phyloP scores from a whole-genome alignment of 345 rosid species.

The Melaleuca alternifolia region DNA sequence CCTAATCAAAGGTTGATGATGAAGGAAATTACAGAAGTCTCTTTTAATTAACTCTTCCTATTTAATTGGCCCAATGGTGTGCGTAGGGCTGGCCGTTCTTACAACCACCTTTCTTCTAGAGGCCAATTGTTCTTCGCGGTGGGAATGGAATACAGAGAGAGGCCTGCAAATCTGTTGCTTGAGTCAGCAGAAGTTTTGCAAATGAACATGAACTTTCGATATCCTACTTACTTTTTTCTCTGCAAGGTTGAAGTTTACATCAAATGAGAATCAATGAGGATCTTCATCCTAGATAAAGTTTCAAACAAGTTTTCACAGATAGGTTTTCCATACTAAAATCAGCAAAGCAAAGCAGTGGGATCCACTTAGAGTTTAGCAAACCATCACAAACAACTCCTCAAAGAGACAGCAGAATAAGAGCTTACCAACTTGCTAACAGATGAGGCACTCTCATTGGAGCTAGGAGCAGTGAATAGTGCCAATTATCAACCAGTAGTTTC shows the following conservation, averaged over 20 bases:
- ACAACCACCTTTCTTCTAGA: background rate
- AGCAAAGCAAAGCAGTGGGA: too few species aligned
- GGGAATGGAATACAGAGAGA: background rate
- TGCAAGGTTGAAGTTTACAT: background rate
- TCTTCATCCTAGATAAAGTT: background rate
- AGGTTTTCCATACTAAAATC: background rate
- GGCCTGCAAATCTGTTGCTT: background rate
- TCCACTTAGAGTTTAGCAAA: too few species aligned
- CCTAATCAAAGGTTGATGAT: background rate
- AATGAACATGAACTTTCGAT: background rate
- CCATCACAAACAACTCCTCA: too few species aligned
- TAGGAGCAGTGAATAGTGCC: conserved; percentile 84
- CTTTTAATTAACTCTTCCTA: background rate
- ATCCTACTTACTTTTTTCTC: background rate
- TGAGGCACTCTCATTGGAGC: conserved; percentile 61
- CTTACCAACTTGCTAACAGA: conserved; percentile 69
- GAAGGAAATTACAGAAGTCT: background rate
- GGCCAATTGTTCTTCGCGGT: background rate
- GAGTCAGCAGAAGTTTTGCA: background rate
- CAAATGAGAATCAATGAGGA: background rate
- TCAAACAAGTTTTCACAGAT: background rate
- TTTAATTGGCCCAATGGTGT: background rate
- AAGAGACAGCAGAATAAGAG: background rate
- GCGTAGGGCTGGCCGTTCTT: background rate
- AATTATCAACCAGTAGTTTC: conserved; percentile 78